phyloP scores from a whole-genome alignment of 2,329 filamentous ascomycete species.

The Cucurbitaria berberidis region DNA sequence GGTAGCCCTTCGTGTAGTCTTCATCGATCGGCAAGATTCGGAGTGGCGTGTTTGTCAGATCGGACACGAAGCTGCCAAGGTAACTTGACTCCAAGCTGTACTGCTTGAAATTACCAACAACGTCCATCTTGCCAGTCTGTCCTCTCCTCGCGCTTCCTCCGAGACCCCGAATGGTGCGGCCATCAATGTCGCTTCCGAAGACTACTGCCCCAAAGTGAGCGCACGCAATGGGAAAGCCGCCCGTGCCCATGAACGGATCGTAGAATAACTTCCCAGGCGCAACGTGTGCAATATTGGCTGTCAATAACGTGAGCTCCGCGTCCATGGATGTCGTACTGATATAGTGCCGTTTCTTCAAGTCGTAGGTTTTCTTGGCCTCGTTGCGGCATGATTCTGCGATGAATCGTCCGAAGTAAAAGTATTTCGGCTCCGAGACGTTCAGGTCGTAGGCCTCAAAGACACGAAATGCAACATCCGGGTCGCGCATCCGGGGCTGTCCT shows the following conservation, averaged over 20 bases:
- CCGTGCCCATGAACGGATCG: conserved; percentile 95
- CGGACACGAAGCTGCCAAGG: conserved; percentile 81
- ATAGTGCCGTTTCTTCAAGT: conserved; percentile 91
- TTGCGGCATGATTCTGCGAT: conserved; percentile 68
- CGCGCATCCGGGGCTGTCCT: conserved; percentile 78
- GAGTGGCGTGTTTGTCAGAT: conserved; percentile 86
- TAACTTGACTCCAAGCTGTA: conserved; percentile 72
- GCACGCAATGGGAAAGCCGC: conserved; percentile 88
- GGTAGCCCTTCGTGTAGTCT: conserved; percentile 53
- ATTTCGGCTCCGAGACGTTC: conserved; percentile 58
- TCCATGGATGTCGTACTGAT: conserved; percentile 99
- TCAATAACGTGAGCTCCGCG: conserved; percentile 86
- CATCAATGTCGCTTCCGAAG: conserved; percentile 92
- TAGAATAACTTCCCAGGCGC: conserved; percentile 85
- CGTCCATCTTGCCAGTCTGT: conserved; percentile 51
- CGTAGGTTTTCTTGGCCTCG: conserved; percentile 74
- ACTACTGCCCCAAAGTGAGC: conserved; percentile 86
- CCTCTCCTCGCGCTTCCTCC: conserved; percentile 51
- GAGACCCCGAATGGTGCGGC: conserved; percentile 80
- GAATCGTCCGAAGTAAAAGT: conserved; percentile 74
- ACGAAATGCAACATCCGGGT: conserved; percentile 72
- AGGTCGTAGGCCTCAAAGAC: conserved; percentile 82
- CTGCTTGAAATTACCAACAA: conserved; percentile 80
- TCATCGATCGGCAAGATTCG: conserved; percentile 21
- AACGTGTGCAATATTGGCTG: conserved; percentile 87